A percentile compares a stretch with the other conserved stretches of the same genome.
phyloP scores from a whole-genome alignment of 169 alveolate species.

The Eimeria falciformis region DNA sequence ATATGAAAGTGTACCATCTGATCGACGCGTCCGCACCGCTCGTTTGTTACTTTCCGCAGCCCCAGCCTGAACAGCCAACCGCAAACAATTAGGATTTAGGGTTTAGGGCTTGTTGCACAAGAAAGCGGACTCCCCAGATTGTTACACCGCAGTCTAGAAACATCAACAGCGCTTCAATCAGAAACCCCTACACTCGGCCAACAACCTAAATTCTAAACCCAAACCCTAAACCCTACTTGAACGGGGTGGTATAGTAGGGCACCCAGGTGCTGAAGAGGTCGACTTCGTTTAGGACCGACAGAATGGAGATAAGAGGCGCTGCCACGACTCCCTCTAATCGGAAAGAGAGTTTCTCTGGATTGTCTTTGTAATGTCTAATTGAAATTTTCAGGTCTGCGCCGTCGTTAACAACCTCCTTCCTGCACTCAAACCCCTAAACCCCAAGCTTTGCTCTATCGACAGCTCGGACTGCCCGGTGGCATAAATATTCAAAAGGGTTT shows the following conservation, averaged over 20 bases:
- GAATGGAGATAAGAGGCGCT: conserved; percentile 67
- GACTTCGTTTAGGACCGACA: conserved; percentile 73
- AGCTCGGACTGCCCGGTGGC: not conserved
- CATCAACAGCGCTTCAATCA: not conserved
- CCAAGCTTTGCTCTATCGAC: not conserved
- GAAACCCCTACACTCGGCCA: not conserved
- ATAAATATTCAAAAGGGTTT: not conserved
- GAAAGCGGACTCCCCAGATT: too few relatives aligned
- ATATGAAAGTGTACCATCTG: conserved; percentile 75
- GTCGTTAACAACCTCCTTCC: conserved; percentile 53
- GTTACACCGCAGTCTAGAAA: not conserved
- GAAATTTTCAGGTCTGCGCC: conserved; percentile 26
- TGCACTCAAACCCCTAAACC: not conserved
- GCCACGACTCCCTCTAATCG: conserved; percentile 68
- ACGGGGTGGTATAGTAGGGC: conserved; percentile 74
- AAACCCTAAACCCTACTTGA: conserved; percentile 63
- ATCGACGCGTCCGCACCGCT: conserved; percentile 71
- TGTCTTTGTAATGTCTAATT: conserved; percentile 54
- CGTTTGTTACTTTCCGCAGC: conserved; percentile 50
- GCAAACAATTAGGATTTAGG: not conserved
- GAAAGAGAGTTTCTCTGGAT: conserved; percentile 68
- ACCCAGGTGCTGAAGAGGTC: conserved; percentile 75
- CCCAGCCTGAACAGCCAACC: conserved; percentile 66
- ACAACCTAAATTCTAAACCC: not conserved
- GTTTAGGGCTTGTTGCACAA: not conserved